Evolutionary conservation across 495 filamentous ascomycete genomes (phyloP), one percentile per base, ranked within the genome.

Genomic region (Aspergillus bertholletiae): DNA sequence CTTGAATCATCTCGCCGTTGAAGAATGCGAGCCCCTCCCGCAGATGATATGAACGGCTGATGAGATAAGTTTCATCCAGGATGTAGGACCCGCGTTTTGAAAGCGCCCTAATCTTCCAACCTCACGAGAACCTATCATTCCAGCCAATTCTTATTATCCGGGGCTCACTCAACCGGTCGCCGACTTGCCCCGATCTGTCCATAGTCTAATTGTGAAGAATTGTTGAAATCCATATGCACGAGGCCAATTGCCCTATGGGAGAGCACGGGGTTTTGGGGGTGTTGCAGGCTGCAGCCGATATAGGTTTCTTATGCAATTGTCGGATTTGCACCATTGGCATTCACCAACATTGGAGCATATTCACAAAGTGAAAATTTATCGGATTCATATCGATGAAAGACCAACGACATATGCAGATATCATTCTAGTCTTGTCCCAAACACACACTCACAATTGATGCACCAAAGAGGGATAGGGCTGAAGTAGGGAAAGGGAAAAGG

Each of bases 391-490:
- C 35, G 30, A 48, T 39, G 17, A 37, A 39, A 40, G 24, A 35
- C 24, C 55, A 24, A 20, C 8, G 20, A 21, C 28, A 17, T 20
- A 34, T 30, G 32, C 40, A 53, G 34, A 39, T 32, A 28, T 39
- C 49, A 34, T 47, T 32, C 11, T 32, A 20, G 41, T 41, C 32
- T 22, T 43, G 8, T 17, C 17, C 26, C 1, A 17, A 32, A 20
- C 22, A 22, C 46, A 22, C 49, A 46, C 41, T 48, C 28, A 49
- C 35, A 49, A 61, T 61, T 59, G 57, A 55, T 58, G 51, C 49
- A 30, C 17, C 39, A 57, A 28, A 21, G 51, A 61, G 53, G 34
- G 54, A 24, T 40, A 53, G 58, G 54, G 48, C 47, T 39, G 17
- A 41, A 44, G 24, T 53, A 54, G 46, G 52, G 21, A 30, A 27